Evolutionary conservation across 2,329 filamentous ascomycete genomes (phyloP), one percentile per base, ranked within the genome.

Genomic region (Alternaria ventricosa): DNA sequence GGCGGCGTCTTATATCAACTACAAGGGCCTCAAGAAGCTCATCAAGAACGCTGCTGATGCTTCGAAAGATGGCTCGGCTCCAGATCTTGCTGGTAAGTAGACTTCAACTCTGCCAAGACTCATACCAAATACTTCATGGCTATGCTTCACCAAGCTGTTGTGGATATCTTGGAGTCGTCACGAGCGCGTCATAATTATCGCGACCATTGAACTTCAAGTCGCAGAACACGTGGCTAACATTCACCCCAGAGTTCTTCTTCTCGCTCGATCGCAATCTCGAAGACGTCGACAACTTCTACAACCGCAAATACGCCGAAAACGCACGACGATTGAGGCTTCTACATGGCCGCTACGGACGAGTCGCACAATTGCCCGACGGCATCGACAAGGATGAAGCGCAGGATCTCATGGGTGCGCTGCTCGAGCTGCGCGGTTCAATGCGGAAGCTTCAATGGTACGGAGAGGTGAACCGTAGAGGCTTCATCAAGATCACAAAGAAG

Each of bases 401-500:
- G 79, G 96, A 99, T 80, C 85, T 98, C 50, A 92, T 96, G 84
- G 93, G 92, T 36, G 94, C 94, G 36, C 84, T 99, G 55, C 87
- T 98, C 30, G 96, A 99, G 81, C 85, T 98, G 64, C 89, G 96
- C 61, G 91, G 90, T 56, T 92, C 96, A 77, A 82, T 98, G 70
- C 88, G 96, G 63, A 98, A 98, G 75, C 84, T 99, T 56, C 92
- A 97, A 79, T 98, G 94, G 94, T 99, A 98, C 78, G 95, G 94
- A 54, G 95, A 98, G 82, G 95, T 98, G 75, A 99, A 99, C 80
- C 89, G 94, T 56, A 87, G 93, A 68, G 96, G 96, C 2, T 99
- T 99, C 75, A 89, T 96, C 79, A 99, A 99, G 83, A 99, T 99
- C 80, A 97, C 96, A 55, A 99, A 99, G 84, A 99, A 99, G 82